Percentiles rank a stretch among this genome's conserved stretches.
Conservation (phyloP, 2,329 filamentous ascomycete genomes). For the Simplicillium sp. region DNA sequence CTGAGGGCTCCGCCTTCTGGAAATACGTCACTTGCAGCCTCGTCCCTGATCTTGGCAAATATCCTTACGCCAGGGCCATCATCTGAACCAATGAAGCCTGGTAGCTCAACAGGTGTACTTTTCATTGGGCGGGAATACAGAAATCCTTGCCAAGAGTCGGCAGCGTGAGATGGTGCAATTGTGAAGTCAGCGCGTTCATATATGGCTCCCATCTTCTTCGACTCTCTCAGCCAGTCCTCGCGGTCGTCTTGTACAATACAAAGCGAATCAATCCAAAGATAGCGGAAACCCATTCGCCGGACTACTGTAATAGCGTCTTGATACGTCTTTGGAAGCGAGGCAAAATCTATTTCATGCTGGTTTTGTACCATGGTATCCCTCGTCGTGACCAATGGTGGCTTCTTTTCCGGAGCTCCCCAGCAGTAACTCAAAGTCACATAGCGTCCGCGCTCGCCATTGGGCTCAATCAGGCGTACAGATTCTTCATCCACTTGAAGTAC, state of each 20-base stretch:
- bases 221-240: not conserved
- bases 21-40: constrained; percentile 7
- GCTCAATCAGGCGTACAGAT: not conserved
- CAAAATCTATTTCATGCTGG: not conserved
- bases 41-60: constrained; percentile 7
- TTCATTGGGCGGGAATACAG: not conserved
- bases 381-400: not conserved
- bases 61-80: not conserved
- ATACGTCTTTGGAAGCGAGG: not conserved
- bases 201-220: not conserved
- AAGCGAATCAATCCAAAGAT: constrained; percentile 1
- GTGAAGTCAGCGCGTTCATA: no score
- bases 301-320: not conserved
- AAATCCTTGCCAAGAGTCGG: constrained; percentile 1
- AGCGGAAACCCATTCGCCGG: not conserved
- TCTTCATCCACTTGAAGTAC: not conserved
- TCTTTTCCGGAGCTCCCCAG: not conserved
- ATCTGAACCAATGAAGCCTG: constrained; percentile 2
- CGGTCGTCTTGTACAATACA: constrained; percentile 1
- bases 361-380: no score
- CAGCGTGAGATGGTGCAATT: not conserved
- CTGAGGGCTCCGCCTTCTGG: constrained; percentile 10
- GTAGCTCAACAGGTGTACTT: constrained; percentile 4
- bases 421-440: constrained; percentile 3
- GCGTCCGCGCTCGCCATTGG: not conserved